A percentile compares a stretch with the other conserved stretches of the same genome.
Conservation (phyloP, 73 alveolate species). For the Paramecium pentaurelia region DNA sequence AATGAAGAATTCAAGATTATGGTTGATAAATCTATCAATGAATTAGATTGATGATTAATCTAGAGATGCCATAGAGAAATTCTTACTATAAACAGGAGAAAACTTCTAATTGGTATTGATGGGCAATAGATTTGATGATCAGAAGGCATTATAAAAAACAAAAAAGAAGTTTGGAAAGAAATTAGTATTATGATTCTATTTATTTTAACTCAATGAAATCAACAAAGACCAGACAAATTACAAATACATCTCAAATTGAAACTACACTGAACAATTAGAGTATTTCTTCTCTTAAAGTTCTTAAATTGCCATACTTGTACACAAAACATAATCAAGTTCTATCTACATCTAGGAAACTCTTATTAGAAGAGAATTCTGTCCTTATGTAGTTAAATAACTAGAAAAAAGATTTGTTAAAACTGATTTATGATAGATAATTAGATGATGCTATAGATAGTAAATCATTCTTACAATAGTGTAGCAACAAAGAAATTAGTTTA, state of each 20-base stretch:
- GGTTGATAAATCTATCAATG: slow-evolving; percentile 37
- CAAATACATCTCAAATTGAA: slow-evolving; percentile 16
- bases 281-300: neutral
- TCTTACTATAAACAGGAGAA: slow-evolving; percentile 31
- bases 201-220: slow-evolving; percentile 15
- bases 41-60: slow-evolving; percentile 25
- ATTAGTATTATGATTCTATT: slow-evolving; percentile 20
- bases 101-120: slow-evolving; percentile 26
- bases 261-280: neutral
- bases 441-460: slow-evolving; percentile 33
- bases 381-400: neutral
- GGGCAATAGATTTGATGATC: slow-evolving; percentile 36
- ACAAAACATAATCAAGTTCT: neutral
- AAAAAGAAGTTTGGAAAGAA: slow-evolving; percentile 38
- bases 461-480: neutral
- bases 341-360: neutral
- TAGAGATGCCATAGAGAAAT: slow-evolving; percentile 9
- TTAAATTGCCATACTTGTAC: neutral
- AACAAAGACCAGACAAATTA: neutral
- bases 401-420: neutral
- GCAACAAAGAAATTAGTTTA: neutral
- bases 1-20: neutral
- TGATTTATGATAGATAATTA: neutral
- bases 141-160: neutral
- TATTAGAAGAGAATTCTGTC: neutral